Percentiles rank a stretch among this genome's conserved stretches.
These are phyloP conservation scores for Fusarium sp. DNA, from an alignment of 2,329 filamentous ascomycete genomes.

Conservation along the genomic window DNA sequence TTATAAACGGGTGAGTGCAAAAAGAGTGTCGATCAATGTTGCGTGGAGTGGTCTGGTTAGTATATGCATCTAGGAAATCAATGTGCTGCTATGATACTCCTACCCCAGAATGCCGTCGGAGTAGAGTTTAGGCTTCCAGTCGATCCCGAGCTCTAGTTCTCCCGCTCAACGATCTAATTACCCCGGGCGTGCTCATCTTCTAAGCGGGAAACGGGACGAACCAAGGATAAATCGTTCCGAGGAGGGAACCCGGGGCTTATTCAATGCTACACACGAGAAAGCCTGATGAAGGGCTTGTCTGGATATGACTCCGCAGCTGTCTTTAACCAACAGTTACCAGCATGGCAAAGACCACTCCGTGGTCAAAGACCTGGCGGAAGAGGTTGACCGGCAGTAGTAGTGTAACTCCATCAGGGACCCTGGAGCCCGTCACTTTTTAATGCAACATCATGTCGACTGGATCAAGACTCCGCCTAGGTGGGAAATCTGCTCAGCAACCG, in stretches of 20 bases:
- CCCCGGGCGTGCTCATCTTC: not conserved
- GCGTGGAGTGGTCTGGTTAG: not conserved
- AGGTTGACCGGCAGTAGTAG: not conserved
- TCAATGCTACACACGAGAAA: not conserved
- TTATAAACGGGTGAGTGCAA: not conserved
- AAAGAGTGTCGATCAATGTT: not conserved
- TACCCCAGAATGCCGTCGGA: not conserved
- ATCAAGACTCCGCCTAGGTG: not conserved
- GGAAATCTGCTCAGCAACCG: not conserved
- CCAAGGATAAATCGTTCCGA: not conserved
- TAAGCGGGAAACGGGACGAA: not conserved
- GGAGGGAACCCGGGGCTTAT: not conserved
- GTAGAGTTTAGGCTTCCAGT: not conserved
- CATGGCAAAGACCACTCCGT: not conserved
- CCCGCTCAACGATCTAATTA: not conserved
- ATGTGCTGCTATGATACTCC: not conserved
- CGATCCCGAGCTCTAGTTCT: not conserved
- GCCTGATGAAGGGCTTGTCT: not conserved
- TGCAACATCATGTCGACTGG: not conserved
- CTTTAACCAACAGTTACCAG: not conserved
- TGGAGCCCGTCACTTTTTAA: not conserved
- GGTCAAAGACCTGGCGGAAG: not conserved
- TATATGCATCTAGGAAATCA: not conserved
- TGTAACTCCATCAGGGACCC: not conserved
- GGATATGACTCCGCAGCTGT: not conserved